These are phyloP conservation scores for Tylopilus felleus DNA, from an alignment of 768 basidiomycete species.

Conservation along the genomic window DNA sequence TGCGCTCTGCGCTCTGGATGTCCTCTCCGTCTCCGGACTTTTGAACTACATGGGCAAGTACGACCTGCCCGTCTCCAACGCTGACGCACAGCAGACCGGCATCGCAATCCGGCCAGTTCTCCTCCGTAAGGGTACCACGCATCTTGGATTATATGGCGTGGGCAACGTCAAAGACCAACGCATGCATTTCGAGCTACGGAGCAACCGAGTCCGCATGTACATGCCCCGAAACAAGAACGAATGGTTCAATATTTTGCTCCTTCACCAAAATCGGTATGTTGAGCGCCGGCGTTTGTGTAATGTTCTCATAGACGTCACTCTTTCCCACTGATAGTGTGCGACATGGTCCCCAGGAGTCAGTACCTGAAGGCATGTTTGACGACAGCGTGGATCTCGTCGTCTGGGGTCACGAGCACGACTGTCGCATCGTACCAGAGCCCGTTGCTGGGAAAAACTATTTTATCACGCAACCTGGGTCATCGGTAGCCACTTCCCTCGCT, in stretches of 20 bases:
- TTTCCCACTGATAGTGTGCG: slow-evolving; percentile 59
- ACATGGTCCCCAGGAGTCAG: slow-evolving; percentile 91
- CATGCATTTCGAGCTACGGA: slow-evolving; percentile 94
- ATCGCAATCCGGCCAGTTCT: slow-evolving; percentile 90
- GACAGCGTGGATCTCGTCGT: slow-evolving; percentile 90
- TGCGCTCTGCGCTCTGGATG: slow-evolving; percentile 91
- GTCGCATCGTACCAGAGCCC: slow-evolving; percentile 83
- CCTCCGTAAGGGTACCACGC: slow-evolving; percentile 80
- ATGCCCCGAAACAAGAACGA: slow-evolving; percentile 88
- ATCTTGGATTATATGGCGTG: slow-evolving; percentile 90
- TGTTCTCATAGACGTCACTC: slow-evolving; percentile 11
- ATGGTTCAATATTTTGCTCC: slow-evolving; percentile 92
- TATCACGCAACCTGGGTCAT: slow-evolving; percentile 93
- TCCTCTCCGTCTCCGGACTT: slow-evolving; percentile 90
- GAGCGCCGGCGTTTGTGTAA: neutral
- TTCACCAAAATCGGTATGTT: slow-evolving; percentile 92
- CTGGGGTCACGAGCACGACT: slow-evolving; percentile 99
- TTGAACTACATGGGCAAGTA: slow-evolving; percentile 98
- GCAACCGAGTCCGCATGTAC: slow-evolving; percentile 93
- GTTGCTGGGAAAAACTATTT: slow-evolving; percentile 90
- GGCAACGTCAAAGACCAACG: slow-evolving; percentile 96
- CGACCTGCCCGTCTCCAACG: slow-evolving; percentile 76
- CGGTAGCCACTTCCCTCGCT: slow-evolving; percentile 90
- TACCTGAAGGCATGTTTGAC: slow-evolving; percentile 97
- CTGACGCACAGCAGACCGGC: slow-evolving; percentile 59